Percentiles rank a stretch among this genome's conserved stretches.
Conservation (phyloP, 2,329 filamentous ascomycete genomes). For the Nemania bipapillata region DNA sequence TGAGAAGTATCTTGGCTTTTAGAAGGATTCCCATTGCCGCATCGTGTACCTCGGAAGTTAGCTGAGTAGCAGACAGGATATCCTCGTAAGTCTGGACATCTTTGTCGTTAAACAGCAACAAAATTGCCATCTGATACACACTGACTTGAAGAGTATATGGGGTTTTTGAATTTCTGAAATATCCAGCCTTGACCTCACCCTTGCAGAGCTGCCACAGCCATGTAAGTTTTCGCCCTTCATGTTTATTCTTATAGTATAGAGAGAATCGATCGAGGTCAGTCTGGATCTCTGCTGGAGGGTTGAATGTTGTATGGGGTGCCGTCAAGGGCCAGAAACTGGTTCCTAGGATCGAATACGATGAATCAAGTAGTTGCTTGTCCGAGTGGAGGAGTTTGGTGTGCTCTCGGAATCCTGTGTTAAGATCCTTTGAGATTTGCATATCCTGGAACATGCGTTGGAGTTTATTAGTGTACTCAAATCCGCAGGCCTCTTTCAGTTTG, state of each 20-base stretch:
- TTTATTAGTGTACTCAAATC: conserved; percentile 99
- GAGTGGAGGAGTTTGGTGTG: conserved; percentile 73
- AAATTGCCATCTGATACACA: conserved; percentile 96
- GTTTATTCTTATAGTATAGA: conserved; percentile 94
- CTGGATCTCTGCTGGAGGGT: conserved; percentile 83
- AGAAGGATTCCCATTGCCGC: conserved; percentile 85
- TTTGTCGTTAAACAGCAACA: conserved; percentile 92
- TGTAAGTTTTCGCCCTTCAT: conserved; percentile 93
- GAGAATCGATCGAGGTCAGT: conserved; percentile 90
- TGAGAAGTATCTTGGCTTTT: conserved; percentile 88
- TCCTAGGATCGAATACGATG: conserved; percentile 90
- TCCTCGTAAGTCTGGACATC: conserved; percentile 88
- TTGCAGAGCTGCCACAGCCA: conserved; percentile 99
- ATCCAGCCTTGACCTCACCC: conserved; percentile 93
- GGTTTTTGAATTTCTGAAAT: conserved; percentile 87
- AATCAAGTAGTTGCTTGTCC: conserved; percentile 79
- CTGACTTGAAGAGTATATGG: conserved; percentile 98
- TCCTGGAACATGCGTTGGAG: conserved; percentile 99
- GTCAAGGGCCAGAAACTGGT: conserved; percentile 97
- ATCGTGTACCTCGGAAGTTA: conserved; percentile 85
- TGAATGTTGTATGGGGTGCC: conserved; percentile 87
- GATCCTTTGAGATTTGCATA: conserved; percentile 97
- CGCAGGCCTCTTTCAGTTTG: conserved; percentile 97
- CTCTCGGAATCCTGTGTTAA: conserved; percentile 89
- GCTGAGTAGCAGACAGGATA: conserved; percentile 81